These are phyloP conservation scores for Talinum fruticosum DNA, from an alignment of 148 eudicot species.

Conservation along the genomic window DNA sequence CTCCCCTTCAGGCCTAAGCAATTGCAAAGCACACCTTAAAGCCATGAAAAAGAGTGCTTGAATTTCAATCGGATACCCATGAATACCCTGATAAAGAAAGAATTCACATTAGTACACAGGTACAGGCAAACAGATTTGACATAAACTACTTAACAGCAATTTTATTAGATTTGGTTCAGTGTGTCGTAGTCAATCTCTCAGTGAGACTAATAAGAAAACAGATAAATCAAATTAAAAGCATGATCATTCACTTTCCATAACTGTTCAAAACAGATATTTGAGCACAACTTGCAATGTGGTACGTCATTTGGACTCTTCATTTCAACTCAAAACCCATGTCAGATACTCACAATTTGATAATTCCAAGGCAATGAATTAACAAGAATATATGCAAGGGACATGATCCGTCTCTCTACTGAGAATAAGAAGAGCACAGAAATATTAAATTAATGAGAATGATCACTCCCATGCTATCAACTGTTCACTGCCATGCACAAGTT, in stretches of 20 bases:
- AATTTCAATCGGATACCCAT: slow-evolving; percentile 52
- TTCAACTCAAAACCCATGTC: not conserved
- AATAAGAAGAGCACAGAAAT: no score
- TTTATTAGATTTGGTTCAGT: not conserved
- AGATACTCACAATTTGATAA: not conserved
- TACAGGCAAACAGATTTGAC: not conserved
- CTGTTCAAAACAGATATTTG: not conserved
- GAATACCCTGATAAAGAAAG: slow-evolving; percentile 31
- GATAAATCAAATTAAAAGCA: not conserved
- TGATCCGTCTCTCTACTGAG: no score
- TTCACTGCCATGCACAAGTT: no score
- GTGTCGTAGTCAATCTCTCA: not conserved
- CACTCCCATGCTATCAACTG: no score
- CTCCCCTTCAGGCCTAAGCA: slow-evolving; percentile 52
- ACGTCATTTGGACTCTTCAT: not conserved
- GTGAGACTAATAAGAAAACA: not conserved
- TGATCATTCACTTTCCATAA: not conserved
- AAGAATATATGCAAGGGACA: no score
- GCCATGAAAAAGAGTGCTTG: slow-evolving; percentile 60
- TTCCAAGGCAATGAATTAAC: not conserved
- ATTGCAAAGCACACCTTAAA: slow-evolving; percentile 44
- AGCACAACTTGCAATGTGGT: not conserved
- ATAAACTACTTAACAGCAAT: not conserved
- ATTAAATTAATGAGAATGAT: no score
- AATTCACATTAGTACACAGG: not conserved